Evolutionary conservation across 1,284 basidiomycete genomes (phyloP), one percentile per base, ranked within the genome.

Genomic region (Marasmius fiardii): DNA sequence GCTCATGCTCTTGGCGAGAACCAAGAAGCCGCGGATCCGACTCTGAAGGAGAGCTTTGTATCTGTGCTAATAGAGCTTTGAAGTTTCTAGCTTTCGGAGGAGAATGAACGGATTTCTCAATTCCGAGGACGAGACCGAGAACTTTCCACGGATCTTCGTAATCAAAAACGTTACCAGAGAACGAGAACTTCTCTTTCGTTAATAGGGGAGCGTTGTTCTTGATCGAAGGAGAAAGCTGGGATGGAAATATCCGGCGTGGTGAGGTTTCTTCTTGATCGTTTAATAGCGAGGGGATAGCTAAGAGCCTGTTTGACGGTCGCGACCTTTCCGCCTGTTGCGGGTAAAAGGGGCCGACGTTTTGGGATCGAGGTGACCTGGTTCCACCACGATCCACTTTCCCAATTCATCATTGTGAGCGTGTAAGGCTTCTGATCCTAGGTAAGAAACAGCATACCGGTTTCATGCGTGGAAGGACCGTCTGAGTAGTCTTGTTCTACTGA

Each of bases 121-220:
- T 12, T 41, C 70, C 72, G 35, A 76, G 68, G 43, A 77, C 71
- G 8, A 68, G 64, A 7, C 76, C 77, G 31, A 77, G 69, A 4
- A 72, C 69, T 43, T 64, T 67, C 77, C 77, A 79, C 2, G 77
- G 76, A 61, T 78, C 72, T 47, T 67, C 60, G 53, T 74, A 71
- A 41, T 75, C 69, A 51, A 74, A 78, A 6, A 78, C 60, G 52
- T 68, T 72, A 43, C 70, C 70, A 16, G 55, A 54, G 20, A 60
- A 52, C 31, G 39, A 16, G 16, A 39, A 44, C 16, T 14, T 23
- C 23, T 20, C 10, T 11, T 20, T n/a, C 16, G 31, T 31, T 20
- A n/a, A n/a, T n/a, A n/a, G n/a, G n/a, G n/a, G 10, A 12, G 43
- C 18, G 20, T n/a, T 41, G n/a, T 28, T 24, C 21, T n/a, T 18